These are phyloP conservation scores for Pyricularia sp. DNA, from an alignment of 2,329 filamentous ascomycete genomes.

Conservation along the genomic window DNA sequence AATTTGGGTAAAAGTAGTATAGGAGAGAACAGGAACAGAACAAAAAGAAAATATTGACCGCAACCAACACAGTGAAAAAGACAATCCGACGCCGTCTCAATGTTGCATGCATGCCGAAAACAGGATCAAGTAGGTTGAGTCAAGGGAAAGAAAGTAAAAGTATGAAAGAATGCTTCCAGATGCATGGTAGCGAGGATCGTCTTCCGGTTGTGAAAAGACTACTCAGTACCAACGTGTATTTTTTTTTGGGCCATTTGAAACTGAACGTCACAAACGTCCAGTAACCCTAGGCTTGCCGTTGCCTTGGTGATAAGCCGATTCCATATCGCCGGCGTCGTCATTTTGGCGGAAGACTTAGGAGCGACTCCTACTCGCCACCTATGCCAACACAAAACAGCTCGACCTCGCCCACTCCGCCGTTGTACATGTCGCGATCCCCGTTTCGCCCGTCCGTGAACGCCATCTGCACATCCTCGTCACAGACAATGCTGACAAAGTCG, in stretches of 20 bases:
- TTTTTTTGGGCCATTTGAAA: background rate
- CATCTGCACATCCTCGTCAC: slow-evolving; percentile 90
- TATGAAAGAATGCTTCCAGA: background rate
- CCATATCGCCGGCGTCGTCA: background rate
- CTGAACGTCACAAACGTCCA: background rate
- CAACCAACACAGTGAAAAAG: background rate
- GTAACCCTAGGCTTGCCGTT: background rate
- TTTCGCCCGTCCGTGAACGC: slow-evolving; percentile 93
- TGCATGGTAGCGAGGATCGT: background rate
- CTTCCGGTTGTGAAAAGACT: background rate
- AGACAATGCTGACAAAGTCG: slow-evolving; percentile 86
- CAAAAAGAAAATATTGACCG: background rate
- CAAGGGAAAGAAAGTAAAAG: background rate
- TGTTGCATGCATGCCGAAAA: background rate
- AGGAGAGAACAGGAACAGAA: background rate
- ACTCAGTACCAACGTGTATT: background rate
- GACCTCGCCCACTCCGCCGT: slow-evolving; percentile 73
- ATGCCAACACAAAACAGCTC: slow-evolving; percentile 65
- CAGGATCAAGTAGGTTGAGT: background rate
- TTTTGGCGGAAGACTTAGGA: background rate
- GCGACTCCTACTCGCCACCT: background rate
- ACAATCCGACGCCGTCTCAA: background rate
- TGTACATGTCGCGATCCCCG: slow-evolving; percentile 39
- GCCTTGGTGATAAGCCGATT: background rate
- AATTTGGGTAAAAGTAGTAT: background rate